These are phyloP conservation scores for Dendrobium huoshanense DNA, from an alignment of 106 monocot genomes.

Conservation along the genomic window DNA sequence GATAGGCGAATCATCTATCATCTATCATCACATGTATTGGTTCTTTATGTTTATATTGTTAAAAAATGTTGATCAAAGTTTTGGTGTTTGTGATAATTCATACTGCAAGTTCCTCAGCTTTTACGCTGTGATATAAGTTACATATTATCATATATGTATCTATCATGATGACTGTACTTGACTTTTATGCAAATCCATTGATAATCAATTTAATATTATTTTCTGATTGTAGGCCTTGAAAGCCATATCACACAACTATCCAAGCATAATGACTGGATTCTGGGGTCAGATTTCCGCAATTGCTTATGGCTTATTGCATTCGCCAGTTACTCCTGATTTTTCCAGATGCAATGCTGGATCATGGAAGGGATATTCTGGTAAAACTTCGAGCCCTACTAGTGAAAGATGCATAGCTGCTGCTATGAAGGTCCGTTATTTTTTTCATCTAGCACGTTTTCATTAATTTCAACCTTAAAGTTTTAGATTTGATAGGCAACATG, in stretches of 20 bases:
- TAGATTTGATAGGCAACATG: background rate
- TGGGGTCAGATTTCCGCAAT: constrained; percentile 50
- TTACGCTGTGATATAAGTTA: background rate
- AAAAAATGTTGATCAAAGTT: background rate
- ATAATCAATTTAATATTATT: background rate
- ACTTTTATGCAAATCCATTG: background rate
- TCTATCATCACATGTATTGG: background rate
- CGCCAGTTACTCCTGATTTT: constrained; percentile 22
- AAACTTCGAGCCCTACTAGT: constrained; percentile 20
- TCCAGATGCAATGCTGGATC: constrained; percentile 17
- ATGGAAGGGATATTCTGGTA: constrained; percentile 40
- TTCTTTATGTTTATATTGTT: background rate
- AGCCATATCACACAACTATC: constrained; percentile 68
- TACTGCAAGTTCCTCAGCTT: background rate
- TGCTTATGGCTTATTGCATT: constrained; percentile 28
- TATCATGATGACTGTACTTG: background rate
- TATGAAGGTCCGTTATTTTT: constrained; percentile 43
- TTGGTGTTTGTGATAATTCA: background rate
- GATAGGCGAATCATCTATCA: background rate
- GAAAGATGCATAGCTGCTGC: constrained; percentile 53
- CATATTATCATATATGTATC: background rate
- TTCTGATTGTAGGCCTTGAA: constrained; percentile 49
- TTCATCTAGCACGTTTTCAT: background rate
- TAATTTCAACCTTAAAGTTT: background rate
- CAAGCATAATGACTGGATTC: constrained; percentile 26